phyloP scores from a whole-genome alignment of 2,329 filamentous ascomycete species.

The Tolypocladium pustulatum region DNA sequence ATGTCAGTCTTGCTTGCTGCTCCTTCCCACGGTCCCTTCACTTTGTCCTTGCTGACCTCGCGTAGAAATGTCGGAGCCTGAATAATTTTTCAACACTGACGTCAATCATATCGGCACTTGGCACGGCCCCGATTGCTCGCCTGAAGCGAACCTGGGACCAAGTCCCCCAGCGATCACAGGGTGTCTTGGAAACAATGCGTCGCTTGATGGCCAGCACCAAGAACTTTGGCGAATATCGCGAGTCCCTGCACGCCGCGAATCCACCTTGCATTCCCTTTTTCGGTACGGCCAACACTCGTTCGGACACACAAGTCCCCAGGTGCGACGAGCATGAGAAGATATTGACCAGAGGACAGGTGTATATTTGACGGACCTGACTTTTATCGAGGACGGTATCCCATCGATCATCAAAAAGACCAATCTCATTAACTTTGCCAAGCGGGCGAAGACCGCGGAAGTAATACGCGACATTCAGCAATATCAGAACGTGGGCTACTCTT shows the following conservation, averaged over 20 bases:
- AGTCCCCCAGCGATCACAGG: slow-evolving; percentile 74
- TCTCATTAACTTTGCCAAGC: slow-evolving; percentile 97
- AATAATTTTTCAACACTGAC: slow-evolving; percentile 98
- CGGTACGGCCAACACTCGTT: slow-evolving; percentile 43
- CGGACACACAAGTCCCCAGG: no score
- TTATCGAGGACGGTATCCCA: slow-evolving; percentile 96
- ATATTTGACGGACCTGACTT: slow-evolving; percentile 93
- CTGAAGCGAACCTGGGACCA: slow-evolving; percentile 90
- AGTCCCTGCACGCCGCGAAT: slow-evolving; percentile 83
- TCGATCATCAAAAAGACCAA: slow-evolving; percentile 94
- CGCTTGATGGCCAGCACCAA: slow-evolving; percentile 94
- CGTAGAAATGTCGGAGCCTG: slow-evolving; percentile 77
- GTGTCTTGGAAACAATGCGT: slow-evolving; percentile 80
- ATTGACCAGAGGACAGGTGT: slow-evolving; percentile 51
- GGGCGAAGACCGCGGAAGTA: slow-evolving; percentile 94
- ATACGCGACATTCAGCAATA: slow-evolving; percentile 98
- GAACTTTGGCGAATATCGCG: slow-evolving; percentile 95
- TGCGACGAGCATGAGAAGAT: not conserved
- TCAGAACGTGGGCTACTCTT: slow-evolving; percentile 90
- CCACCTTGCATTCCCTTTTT: slow-evolving; percentile 98
- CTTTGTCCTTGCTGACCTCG: slow-evolving; percentile 6
- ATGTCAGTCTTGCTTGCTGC: slow-evolving; percentile 49
- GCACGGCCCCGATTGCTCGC: slow-evolving; percentile 89
- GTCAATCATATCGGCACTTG: slow-evolving; percentile 91
- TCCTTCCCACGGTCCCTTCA: not conserved